Conservation (phyloP, 2,329 filamentous ascomycete species). For the Cercospora nicotianae region DNA sequence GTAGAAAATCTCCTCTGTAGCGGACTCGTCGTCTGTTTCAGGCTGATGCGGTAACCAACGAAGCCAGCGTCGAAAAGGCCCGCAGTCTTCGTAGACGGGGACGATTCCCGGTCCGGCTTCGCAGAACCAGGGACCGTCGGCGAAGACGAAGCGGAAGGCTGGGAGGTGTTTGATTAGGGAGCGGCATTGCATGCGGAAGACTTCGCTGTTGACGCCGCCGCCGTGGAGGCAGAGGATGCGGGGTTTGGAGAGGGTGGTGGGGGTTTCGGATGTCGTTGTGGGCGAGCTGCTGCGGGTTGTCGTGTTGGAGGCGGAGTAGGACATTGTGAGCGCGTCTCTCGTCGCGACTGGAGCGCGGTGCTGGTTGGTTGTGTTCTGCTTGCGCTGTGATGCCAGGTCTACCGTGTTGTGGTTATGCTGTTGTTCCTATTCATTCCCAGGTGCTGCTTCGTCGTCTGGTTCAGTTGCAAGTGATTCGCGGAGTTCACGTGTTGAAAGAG, state of each 20-base stretch:
- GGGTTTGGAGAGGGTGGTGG: conserved; percentile 44
- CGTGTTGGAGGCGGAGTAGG: background rate
- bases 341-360: background rate
- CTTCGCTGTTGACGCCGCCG: conserved; percentile 69
- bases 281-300: background rate
- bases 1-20: conserved; percentile 51
- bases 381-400: background rate
- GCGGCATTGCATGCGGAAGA: conserved; percentile 70
- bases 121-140: conserved; percentile 67
- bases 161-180: conserved; percentile 53
- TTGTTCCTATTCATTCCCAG: background rate
- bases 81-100: conserved; percentile 63
- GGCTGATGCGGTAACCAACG: conserved; percentile 62
- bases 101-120: conserved; percentile 62
- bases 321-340: background rate
- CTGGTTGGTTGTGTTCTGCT: background rate
- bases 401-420: background rate
- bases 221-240: conserved; percentile 80
- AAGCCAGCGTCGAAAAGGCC: conserved; percentile 65
- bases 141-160: conserved; percentile 70
- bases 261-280: conserved; percentile 4
- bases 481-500: background rate
- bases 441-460: background rate
- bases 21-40: conserved; percentile 52
- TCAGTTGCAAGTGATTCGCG: background rate